phyloP scores from a whole-genome alignment of 2,329 filamentous ascomycete species.

The Tolypocladium cylindrosporum region DNA sequence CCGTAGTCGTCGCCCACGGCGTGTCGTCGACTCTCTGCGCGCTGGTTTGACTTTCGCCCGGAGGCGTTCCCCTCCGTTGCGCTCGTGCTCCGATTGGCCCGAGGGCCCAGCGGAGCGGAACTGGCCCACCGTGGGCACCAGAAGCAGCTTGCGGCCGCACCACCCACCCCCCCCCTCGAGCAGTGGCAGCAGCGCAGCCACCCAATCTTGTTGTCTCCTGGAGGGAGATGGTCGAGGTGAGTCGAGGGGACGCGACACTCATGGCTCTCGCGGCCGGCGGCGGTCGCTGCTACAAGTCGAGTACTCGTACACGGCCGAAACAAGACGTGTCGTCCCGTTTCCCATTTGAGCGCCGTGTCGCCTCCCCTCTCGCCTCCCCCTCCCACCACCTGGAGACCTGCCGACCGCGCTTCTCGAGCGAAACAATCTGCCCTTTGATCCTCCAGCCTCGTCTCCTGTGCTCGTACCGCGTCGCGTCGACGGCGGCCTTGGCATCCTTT shows the following conservation, averaged over 20 bases:
- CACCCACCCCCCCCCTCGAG: not conserved
- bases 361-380: not conserved
- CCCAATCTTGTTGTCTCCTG: not conserved
- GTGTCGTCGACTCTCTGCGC: not conserved
- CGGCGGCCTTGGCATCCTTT: not conserved
- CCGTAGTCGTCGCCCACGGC: not conserved
- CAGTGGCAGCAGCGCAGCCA: not conserved
- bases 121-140: not conserved
- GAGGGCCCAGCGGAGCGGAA: not conserved
- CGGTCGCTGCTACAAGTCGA: not conserved
- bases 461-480: not conserved
- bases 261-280: not conserved
- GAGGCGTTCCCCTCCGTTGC: constrained; percentile 6
- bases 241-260: not conserved
- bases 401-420: not conserved
- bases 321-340: not conserved
- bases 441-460: not conserved
- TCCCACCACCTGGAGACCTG: not conserved
- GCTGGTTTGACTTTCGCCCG: constrained; percentile 3
- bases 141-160: not conserved
- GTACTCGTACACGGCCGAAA: not conserved
- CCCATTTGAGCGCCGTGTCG: not conserved
- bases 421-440: not conserved
- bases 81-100: constrained; percentile 10
- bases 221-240: not conserved